Evolutionary conservation across 768 basidiomycete genomes (phyloP), one percentile per base, ranked within the genome.

Genomic region (Wakefieldia striispora): DNA sequence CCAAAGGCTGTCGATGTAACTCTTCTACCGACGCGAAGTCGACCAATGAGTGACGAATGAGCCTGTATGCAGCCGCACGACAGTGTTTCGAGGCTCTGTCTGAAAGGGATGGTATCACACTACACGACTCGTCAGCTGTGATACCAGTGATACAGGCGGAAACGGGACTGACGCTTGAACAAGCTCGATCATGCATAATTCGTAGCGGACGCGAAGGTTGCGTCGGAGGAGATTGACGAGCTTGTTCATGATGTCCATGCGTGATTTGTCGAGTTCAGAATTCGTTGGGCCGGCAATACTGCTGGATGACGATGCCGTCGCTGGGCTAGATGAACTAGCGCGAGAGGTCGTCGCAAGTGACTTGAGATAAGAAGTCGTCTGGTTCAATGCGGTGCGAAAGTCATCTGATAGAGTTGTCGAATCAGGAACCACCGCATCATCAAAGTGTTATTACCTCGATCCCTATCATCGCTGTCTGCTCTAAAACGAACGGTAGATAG

Each of bases 41-140:
- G 4, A 92, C 80, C 6, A 95, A 64, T 1, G 80, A 71, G 60
- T 94, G 85, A 17, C 95, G 82, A 16, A 97, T 74, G 2, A 95
- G 74, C 37, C 93, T 78, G 68, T 95, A 98, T 0, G 86, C 88
- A 2, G 83, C 82, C 11, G 94, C 84, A 34, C 92, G 81, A 57
- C 87, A 82, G 42, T 85, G 79, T 50, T 84, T 84, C 2, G 84
- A 81, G 10, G 80, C 79, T 24, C 70, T 72, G 60, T 97, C 95
- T n/a, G 84, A 77, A 12, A 97, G 76, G 24, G 81, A 83, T 10
- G 88, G 86, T 36, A 87, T 70, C n/a, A 89, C 75, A 16, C 95
- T 63, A 11, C 48, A 19, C n/a, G n/a, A 29, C 16, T 26, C 5
- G 40, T 54, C 51, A 55, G 63, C 26, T 56, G 24, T 47, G 33